Conservation (phyloP, 345 rosid genomes). For the Nephelium lappaceum region DNA sequence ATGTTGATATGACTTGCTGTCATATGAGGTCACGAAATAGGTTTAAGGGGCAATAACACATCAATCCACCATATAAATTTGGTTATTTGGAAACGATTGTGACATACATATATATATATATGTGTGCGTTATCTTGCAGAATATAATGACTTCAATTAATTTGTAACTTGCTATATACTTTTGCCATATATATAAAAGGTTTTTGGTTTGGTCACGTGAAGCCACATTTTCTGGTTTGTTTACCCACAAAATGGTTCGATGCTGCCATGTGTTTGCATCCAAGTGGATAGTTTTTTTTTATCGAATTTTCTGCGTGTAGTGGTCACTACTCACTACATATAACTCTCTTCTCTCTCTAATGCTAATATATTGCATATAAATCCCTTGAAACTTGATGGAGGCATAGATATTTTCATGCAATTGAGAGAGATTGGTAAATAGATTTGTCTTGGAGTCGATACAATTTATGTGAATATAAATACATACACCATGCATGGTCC, state of each 20-base stretch:
- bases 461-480: no score
- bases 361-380: no score
- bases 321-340: no score
- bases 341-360: no score
- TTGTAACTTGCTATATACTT: background rate
- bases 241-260: conserved; percentile 10
- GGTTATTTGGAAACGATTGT: background rate
- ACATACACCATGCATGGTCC: no score
- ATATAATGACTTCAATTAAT: background rate
- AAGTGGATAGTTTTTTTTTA: conserved; percentile 16
- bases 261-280: conserved; percentile 10
- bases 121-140: background rate
- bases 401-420: no score
- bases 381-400: no score
- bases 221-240: conserved; percentile 16
- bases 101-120: background rate
- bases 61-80: background rate
- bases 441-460: no score
- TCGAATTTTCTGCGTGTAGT: no score
- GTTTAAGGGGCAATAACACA: conserved; percentile 7
- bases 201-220: conserved; percentile 12
- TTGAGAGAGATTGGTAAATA: no score
- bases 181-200: background rate
- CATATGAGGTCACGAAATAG: background rate
- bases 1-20: background rate